Evolutionary conservation across 2,329 filamentous ascomycete genomes (phyloP).

Genomic region (Camptophora hylomeconis): DNA sequence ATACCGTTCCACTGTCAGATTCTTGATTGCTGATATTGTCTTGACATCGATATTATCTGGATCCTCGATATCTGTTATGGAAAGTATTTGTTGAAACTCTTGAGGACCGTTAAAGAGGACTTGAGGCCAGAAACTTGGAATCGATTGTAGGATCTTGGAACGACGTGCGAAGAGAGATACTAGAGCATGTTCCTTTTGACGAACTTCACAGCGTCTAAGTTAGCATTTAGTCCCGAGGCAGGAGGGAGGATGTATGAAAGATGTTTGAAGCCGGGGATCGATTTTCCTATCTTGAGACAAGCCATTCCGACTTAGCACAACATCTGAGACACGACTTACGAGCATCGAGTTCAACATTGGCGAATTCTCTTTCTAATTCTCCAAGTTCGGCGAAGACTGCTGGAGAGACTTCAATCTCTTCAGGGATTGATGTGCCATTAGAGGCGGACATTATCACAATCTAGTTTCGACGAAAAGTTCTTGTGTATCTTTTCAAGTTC

Average conservation of each 20-base stretch:
- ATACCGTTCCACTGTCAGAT: constrained; percentile 64
- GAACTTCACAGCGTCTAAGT: constrained; percentile 8
- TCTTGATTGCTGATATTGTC: constrained; percentile 56
- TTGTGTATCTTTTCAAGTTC: too few relatives aligned
- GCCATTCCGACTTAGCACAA: too few relatives aligned
- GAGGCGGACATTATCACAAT: too few relatives aligned
- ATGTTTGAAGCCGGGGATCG: neutral
- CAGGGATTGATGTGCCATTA: too few relatives aligned
- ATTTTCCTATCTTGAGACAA: too few relatives aligned
- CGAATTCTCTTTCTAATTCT: constrained; percentile 70
- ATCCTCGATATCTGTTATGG: constrained; percentile 63
- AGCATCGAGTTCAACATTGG: constrained; percentile 69
- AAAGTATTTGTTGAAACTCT: constrained; percentile 80
- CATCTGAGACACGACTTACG: constrained; percentile 41
- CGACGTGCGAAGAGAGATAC: constrained; percentile 63
- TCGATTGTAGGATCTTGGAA: constrained; percentile 53
- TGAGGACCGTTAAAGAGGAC: constrained; percentile 77
- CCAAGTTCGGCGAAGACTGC: constrained; percentile 50
- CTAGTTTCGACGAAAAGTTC: too few relatives aligned
- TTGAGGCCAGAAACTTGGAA: constrained; percentile 87
- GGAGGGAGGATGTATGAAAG: neutral
- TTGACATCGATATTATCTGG: too few relatives aligned
- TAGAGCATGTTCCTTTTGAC: constrained; percentile 13
- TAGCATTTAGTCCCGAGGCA: neutral
- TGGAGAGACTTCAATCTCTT: too few relatives aligned